These are phyloP conservation scores for Actinidia chinensis DNA, from an alignment of 179 eudicot genomes.

Conservation along the genomic window DNA sequence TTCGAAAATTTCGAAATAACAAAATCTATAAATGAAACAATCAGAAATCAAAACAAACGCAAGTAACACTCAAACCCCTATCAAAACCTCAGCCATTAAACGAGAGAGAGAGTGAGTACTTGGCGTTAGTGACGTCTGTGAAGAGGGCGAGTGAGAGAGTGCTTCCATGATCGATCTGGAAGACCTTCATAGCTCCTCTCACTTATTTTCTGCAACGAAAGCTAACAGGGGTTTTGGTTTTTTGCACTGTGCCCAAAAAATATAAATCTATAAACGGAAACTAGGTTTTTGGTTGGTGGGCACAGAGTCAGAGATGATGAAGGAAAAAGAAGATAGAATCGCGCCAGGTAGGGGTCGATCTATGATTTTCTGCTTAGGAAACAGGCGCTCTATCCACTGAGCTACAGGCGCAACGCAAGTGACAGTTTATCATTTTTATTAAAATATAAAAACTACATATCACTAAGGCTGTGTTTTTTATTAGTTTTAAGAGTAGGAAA, in stretches of 20 bases:
- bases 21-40: too few species aligned
- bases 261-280: not conserved
- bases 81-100: not conserved
- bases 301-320: not conserved
- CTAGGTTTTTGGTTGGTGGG: not conserved
- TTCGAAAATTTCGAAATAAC: too few species aligned
- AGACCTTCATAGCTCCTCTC: conserved; percentile 45
- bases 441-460: too few species aligned
- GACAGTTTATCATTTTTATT: too few species aligned
- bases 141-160: conserved; percentile 60
- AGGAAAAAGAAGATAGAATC: not conserved
- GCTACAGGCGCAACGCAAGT: conserved; percentile 33
- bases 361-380: conserved; percentile 42
- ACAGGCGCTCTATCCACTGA: conserved; percentile 46
- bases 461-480: too few species aligned
- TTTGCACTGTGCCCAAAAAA: not conserved
- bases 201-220: not conserved
- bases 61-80: too few species aligned
- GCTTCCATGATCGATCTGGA: conserved; percentile 39
- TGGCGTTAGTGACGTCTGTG: conserved; percentile 62
- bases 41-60: too few species aligned
- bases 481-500: too few species aligned
- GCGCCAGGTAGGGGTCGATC: conserved; percentile 44
- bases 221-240: not conserved
- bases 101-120: conserved; percentile 38